Conservation (phyloP, 768 basidiomycete genomes). For the Ramaria rubella region DNA sequence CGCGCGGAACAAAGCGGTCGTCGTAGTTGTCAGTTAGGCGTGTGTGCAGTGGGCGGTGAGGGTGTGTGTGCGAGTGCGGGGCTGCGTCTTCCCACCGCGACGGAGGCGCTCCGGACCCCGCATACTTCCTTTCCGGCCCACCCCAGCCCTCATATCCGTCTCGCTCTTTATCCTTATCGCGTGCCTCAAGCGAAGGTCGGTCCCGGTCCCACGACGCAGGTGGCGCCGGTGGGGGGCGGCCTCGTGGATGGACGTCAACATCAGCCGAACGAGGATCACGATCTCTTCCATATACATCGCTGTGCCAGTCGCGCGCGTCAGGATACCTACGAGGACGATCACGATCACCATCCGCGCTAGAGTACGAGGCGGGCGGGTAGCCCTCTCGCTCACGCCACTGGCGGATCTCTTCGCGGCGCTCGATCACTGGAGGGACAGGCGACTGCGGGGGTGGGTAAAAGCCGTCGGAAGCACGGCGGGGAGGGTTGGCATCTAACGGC, state of each 20-base stretch:
- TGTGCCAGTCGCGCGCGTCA: conserved; percentile 1
- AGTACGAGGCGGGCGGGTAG: conserved; percentile 4
- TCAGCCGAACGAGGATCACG: neutral
- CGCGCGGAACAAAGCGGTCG: conserved; percentile 6
- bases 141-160: conserved; percentile 4
- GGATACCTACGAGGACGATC: conserved; percentile 2
- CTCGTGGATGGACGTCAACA: neutral
- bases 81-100: neutral
- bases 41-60: conserved; percentile 1
- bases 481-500: neutral
- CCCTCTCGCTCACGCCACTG: conserved; percentile 10
- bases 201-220: neutral
- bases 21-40: conserved; percentile 6
- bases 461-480: neutral
- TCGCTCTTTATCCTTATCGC: conserved; percentile 8
- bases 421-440: neutral
- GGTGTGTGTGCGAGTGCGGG: neutral
- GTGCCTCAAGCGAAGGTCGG: neutral
- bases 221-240: neutral
- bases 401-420: conserved; percentile 7
- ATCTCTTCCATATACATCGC: neutral
- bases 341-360: neutral
- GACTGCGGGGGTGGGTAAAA: neutral
- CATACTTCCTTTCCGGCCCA: neutral
- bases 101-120: neutral